Evolutionary conservation across 2,329 filamentous ascomycete genomes (phyloP).

Genomic region (Phoma sp.): DNA sequence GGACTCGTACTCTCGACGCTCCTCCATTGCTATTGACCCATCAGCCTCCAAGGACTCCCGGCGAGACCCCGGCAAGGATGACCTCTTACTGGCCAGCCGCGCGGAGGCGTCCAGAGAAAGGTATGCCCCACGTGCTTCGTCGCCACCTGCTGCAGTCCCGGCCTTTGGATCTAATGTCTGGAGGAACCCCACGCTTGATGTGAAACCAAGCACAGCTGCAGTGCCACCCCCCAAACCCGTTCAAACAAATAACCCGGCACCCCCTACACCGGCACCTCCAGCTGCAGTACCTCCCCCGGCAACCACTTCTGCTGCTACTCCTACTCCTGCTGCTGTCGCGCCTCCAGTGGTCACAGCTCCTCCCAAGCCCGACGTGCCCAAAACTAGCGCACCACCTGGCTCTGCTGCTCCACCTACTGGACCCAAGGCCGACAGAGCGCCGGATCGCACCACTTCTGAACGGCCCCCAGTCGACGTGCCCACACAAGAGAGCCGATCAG

Average conservation of each 20-base stretch:
- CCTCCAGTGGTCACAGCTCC: conserved; percentile 33
- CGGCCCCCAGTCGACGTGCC: conserved; percentile 31
- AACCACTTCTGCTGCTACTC: neutral
- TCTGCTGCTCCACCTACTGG: conserved; percentile 48
- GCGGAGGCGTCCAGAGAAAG: conserved; percentile 56
- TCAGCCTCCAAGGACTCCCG: conserved; percentile 41
- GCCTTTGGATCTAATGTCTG: conserved; percentile 61
- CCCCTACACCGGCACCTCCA: conserved; percentile 26
- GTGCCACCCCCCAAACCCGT: conserved; percentile 39
- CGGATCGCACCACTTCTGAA: conserved; percentile 40
- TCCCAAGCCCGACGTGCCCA: conserved; percentile 28
- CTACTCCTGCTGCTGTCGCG: conserved; percentile 20
- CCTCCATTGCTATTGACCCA: conserved; percentile 47
- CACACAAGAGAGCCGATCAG: conserved; percentile 29
- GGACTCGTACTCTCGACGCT: conserved; percentile 47
- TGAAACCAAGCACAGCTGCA: conserved; percentile 35
- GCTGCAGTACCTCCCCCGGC: conserved; percentile 23
- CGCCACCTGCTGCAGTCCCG: conserved; percentile 63
- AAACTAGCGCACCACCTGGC: conserved; percentile 21
- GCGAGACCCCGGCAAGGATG: conserved; percentile 53
- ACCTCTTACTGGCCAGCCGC: conserved; percentile 55
- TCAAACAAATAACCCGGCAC: conserved; percentile 27
- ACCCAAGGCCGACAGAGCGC: conserved; percentile 48
- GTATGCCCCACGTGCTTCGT: conserved; percentile 57
- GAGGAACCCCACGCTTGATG: conserved; percentile 49